A percentile compares a stretch with the other conserved stretches of the same genome.
Conservation (phyloP, 2,329 filamentous ascomycete genomes). For the Dactylonectria estremocensis region DNA sequence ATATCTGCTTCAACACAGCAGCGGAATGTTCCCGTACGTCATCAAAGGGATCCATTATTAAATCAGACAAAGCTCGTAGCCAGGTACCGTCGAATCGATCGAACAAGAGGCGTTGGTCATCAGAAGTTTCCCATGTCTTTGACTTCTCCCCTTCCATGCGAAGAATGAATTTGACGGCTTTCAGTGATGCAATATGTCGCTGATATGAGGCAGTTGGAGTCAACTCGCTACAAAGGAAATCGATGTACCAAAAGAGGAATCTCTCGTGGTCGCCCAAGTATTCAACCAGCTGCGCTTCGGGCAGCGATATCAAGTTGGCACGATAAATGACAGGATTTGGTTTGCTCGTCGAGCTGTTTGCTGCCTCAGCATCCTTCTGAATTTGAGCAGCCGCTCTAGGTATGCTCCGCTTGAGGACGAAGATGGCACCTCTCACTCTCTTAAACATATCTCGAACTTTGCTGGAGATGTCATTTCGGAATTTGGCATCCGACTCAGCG, state of each 20-base stretch:
- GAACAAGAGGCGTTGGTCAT: constrained; percentile 59
- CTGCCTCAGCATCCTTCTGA: constrained; percentile 50
- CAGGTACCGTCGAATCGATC: constrained; percentile 64
- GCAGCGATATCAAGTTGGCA: constrained; percentile 57
- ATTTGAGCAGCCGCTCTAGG: constrained; percentile 54
- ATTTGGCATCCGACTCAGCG: constrained; percentile 88
- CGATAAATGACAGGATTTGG: constrained; percentile 55
- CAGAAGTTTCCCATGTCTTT: constrained; percentile 56
- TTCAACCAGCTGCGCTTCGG: constrained; percentile 55
- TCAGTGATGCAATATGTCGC: constrained; percentile 86
- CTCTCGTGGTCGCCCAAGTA: constrained; percentile 67
- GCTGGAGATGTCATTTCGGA: constrained; percentile 84
- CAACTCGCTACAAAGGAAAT: constrained; percentile 81
- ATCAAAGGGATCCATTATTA: constrained; percentile 92
- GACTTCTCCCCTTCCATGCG: constrained; percentile 75
- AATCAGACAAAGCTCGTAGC: constrained; percentile 79
- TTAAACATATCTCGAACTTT: constrained; percentile 83
- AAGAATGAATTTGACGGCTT: constrained; percentile 77
- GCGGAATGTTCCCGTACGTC: constrained; percentile 80
- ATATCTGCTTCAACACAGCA: constrained; percentile 64
- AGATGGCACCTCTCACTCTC: constrained; percentile 78
- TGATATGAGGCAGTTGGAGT: constrained; percentile 90
- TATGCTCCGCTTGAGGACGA: constrained; percentile 66
- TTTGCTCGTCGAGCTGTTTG: constrained; percentile 17
- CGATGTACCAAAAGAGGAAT: constrained; percentile 83